A percentile compares a stretch with the other conserved stretches of the same genome.
These are phyloP conservation scores for Heritiera fomes DNA, from an alignment of 345 rosid genomes.

Conservation along the genomic window DNA sequence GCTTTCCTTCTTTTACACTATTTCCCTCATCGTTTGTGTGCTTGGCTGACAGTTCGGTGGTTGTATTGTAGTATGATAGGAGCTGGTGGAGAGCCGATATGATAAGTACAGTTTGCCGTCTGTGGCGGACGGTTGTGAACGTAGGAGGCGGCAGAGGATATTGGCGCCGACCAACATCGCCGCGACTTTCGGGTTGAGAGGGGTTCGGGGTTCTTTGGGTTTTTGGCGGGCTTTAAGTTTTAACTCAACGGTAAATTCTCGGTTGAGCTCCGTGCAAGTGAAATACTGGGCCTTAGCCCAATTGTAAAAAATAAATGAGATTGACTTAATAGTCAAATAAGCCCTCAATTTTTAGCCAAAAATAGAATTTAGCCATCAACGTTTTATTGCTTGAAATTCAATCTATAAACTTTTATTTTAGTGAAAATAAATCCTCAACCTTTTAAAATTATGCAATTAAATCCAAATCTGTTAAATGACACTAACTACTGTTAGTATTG, in stretches of 20 bases:
- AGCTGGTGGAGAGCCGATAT: conserved; percentile 11
- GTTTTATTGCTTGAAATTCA: no score
- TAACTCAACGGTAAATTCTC: background rate
- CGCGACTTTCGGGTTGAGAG: background rate
- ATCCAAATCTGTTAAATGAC: no score
- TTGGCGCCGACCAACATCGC: conserved; percentile 28
- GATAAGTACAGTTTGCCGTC: background rate
- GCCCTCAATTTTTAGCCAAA: no score
- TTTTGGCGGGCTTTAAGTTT: background rate
- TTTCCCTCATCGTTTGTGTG: background rate
- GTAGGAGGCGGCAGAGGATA: conserved; percentile 42
- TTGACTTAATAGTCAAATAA: no score
- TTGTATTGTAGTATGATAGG: conserved; percentile 29
- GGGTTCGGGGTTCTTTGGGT: background rate
- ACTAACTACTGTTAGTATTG: no score
- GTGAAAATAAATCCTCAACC: no score
- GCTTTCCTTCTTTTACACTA: conserved; percentile 25
- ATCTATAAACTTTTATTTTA: no score
- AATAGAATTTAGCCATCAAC: no score
- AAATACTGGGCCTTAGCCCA: background rate
- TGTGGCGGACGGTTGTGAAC: conserved; percentile 9
- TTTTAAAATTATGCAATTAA: no score
- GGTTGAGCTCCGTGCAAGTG: no score
- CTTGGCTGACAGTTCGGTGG: background rate
- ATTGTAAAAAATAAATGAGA: background rate